These are phyloP conservation scores for Globisporangium echinulatum DNA, from an alignment of 352 stramenopile species.

Conservation along the genomic window DNA sequence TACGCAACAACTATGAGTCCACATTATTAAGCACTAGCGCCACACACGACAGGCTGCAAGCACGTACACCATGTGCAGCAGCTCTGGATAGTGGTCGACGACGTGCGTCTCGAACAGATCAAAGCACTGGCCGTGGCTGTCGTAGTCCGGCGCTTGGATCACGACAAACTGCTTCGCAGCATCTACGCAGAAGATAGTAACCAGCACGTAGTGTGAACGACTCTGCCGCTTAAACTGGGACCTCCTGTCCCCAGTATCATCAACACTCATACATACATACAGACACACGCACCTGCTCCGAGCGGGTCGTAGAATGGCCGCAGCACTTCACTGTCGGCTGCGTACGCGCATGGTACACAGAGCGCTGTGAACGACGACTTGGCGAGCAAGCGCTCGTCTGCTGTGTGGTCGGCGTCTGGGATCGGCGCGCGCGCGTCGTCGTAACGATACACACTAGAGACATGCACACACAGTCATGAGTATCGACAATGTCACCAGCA, in stretches of 20 bases:
- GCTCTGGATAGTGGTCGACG: not conserved
- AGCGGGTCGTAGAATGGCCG: conserved; percentile 11
- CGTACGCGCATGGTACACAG: not conserved
- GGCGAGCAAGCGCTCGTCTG: conserved; percentile 7
- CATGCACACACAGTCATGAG: not conserved
- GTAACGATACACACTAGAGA: conserved; percentile 9
- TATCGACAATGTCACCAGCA: not conserved
- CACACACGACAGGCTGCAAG: not conserved
- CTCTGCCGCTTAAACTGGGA: not conserved
- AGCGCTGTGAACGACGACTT: conserved; percentile 10
- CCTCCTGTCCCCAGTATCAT: not conserved
- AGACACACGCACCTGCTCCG: conserved; percentile 9
- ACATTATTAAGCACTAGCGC: too few relatives aligned
- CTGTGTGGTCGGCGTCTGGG: not conserved
- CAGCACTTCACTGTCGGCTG: conserved; percentile 6
- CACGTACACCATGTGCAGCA: conserved; percentile 6
- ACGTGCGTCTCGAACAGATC: conserved; percentile 16
- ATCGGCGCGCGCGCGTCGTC: conserved; percentile 4
- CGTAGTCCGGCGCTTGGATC: conserved; percentile 23
- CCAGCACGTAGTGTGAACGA: not conserved
- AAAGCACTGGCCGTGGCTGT: conserved; percentile 10
- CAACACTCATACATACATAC: not conserved
- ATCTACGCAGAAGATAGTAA: conserved; percentile 15
- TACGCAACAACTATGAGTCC: not conserved
- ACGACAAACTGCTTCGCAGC: conserved; percentile 26